Base-by-base conservation (phyloP, 495 filamentous ascomycete species). In the Sporormia fimetaria region DNA sequence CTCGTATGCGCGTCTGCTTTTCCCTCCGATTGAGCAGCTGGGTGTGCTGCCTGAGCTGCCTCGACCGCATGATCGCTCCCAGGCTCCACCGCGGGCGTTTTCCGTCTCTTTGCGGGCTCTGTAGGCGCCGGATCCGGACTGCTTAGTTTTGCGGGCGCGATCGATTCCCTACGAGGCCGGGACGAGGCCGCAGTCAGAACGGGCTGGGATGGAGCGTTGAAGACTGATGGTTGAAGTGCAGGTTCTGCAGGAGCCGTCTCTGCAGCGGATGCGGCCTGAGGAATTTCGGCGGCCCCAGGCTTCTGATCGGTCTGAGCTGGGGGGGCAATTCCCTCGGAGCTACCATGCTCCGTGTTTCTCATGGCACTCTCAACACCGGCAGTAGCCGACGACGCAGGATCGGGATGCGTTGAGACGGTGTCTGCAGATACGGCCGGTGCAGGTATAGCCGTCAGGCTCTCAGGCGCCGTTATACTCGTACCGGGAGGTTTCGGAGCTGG, bases 171-270 rank as follows among this genome's bases (percentile, higher is more conserved):
- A 14, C 47, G 47, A 21, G 51, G 40, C 20, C 50, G 54, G 18
- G 37, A 43, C 6, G 50, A 42, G n/a, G 54, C 50, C 12, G 51
- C 51, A 0, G 51, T 55, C 9, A 24, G 21, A 6, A 26, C 15
- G 12, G 42, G 27, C 20, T 33, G 49, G 3, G 34, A 8, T 29
- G 15, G 24, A 33, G 32, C 8, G 18, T 21, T n/a, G 40, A 7
- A 11, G 24, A 26, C 24, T 1, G 45, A 27, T 21, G 21, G 20
- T 16, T 24, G 12, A 8, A 21, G 7, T 12, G 40, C 7, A 15
- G 33, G 21, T 28, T 24, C 14, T 39, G 37, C 31, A 37, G 28
- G 36, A 14, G 16, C 11, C n/a, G n/a, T n/a, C n/a, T n/a, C n/a
- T n/a, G n/a, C n/a, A n/a, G n/a, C n/a, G n/a, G n/a, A n/a, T n/a